Evolutionary conservation across 805 yeast genomes (phyloP).

Genomic region (Candida rishiriensis): DNA sequence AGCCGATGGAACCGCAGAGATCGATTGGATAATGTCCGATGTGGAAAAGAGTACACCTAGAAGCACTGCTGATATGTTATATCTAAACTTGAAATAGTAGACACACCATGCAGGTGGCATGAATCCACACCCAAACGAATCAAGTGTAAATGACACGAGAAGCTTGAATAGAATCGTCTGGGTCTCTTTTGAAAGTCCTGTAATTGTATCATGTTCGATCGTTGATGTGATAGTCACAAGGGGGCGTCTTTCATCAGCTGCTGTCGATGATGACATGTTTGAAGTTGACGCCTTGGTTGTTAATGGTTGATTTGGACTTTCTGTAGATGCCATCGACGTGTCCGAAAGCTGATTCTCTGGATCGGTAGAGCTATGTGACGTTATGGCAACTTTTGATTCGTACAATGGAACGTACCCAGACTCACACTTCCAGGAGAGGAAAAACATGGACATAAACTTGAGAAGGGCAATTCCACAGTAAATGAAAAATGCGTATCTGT

Average conservation of each 20-base stretch:
- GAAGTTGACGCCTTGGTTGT: neutral
- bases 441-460: constrained; percentile 48
- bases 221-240: constrained; percentile 15
- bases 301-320: neutral
- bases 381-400: constrained; percentile 7
- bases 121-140: constrained; percentile 84
- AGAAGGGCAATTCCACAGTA: constrained; percentile 52
- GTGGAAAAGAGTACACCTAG: constrained; percentile 67
- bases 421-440: constrained; percentile 53
- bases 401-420: constrained; percentile 23
- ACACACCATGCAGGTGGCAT: constrained; percentile 89
- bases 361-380: constrained; percentile 1
- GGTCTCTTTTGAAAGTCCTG: constrained; percentile 41
- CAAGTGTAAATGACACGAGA: constrained; percentile 67
- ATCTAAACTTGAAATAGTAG: constrained; percentile 64
- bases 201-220: constrained; percentile 21
- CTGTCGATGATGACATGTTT: neutral
- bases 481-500: constrained; percentile 50
- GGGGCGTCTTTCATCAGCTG: constrained; percentile 12
- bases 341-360: neutral
- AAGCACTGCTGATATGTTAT: constrained; percentile 47
- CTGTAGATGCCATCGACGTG: neutral
- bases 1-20: constrained; percentile 77
- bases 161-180: constrained; percentile 41
- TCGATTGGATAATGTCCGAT: constrained; percentile 57